Evolutionary conservation across 257 asterid species (phyloP).

Genomic region (Solanum virginianum): DNA sequence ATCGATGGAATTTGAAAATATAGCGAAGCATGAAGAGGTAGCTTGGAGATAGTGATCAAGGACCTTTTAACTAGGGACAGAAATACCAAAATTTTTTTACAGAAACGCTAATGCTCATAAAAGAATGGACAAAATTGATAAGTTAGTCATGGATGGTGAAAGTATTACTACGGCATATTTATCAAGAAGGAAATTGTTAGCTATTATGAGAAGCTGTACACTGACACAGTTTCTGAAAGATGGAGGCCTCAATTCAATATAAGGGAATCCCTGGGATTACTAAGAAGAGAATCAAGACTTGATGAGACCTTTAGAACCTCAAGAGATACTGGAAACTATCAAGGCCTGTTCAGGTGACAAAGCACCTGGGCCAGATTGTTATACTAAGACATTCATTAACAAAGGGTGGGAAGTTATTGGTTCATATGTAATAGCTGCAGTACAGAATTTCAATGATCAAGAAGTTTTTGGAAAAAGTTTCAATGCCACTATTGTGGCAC

Average conservation of each 20-base stretch:
- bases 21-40: not conserved
- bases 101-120: not conserved
- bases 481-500: too few relatives aligned
- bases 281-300: not conserved
- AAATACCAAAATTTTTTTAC: not conserved
- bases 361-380: too few relatives aligned
- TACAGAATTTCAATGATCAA: too few relatives aligned
- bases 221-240: not conserved
- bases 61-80: not conserved
- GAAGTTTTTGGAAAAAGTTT: too few relatives aligned
- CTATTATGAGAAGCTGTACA: not conserved
- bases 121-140: not conserved
- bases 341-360: too few relatives aligned
- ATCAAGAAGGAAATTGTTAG: not conserved
- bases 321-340: not conserved
- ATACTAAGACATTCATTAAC: too few relatives aligned
- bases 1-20: too few relatives aligned
- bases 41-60: not conserved
- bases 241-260: not conserved
- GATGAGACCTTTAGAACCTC: not conserved
- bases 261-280: not conserved
- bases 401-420: too few relatives aligned
- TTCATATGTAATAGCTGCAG: too few relatives aligned
- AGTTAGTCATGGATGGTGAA: too few relatives aligned
- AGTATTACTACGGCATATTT: not conserved